phyloP scores from a whole-genome alignment of 352 stramenopile species.

The Phytophthora chlamydospora region DNA sequence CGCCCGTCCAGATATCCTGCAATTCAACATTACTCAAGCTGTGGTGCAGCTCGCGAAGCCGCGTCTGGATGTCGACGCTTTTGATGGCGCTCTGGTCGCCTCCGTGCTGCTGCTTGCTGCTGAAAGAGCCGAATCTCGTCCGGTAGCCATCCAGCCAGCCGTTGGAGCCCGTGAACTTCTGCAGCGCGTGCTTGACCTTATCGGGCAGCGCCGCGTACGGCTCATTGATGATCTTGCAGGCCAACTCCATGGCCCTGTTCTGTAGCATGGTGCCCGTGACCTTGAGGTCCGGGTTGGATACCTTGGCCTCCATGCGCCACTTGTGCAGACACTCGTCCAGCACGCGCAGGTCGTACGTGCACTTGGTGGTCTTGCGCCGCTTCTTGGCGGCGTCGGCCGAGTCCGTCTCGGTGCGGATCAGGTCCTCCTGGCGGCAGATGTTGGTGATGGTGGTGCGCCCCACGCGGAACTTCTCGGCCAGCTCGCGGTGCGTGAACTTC shows the following conservation, averaged over 20 bases:
- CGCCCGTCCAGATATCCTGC: conserved; percentile 81
- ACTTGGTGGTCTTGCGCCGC: conserved; percentile 87
- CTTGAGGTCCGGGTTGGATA: conserved; percentile 79
- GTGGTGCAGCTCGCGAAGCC: conserved; percentile 82
- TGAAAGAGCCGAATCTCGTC: conserved; percentile 85
- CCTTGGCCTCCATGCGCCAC: conserved; percentile 87
- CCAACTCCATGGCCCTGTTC: conserved; percentile 85
- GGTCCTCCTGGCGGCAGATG: conserved; percentile 82
- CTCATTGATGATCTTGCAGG: conserved; percentile 77
- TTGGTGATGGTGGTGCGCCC: conserved; percentile 88
- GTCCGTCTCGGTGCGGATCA: conserved; percentile 87
- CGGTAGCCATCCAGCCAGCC: conserved; percentile 88
- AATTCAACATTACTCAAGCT: conserved; percentile 63
- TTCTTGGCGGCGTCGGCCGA: conserved; percentile 87
- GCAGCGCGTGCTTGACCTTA: conserved; percentile 72
- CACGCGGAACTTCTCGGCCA: conserved; percentile 84
- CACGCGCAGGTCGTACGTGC: conserved; percentile 81
- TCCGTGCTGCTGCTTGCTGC: conserved; percentile 63
- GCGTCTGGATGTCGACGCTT: conserved; percentile 85
- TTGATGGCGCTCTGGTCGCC: conserved; percentile 75
- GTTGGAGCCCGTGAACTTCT: conserved; percentile 84
- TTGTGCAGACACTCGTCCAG: conserved; percentile 88
- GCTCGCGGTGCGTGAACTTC: conserved; percentile 85
- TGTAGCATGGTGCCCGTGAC: conserved; percentile 83
- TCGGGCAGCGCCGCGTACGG: conserved; percentile 72